Evolutionary conservation across 192 early-diverging fungal species (phyloP).

Genomic region (Rhizophagus sp.): DNA sequence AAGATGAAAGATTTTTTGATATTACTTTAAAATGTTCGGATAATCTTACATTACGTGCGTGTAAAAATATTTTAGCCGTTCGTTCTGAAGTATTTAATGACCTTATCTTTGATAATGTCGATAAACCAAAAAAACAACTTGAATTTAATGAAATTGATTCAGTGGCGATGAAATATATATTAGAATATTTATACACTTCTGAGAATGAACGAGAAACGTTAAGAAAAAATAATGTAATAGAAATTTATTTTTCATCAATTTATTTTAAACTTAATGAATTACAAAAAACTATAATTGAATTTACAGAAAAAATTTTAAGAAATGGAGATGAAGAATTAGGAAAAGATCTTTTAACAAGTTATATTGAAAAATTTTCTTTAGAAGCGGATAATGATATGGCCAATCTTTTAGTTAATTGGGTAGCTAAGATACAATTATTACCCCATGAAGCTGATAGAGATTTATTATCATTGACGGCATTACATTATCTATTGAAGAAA

Average conservation of each 20-base stretch:
- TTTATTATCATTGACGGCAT: neutral
- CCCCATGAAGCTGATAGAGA: neutral
- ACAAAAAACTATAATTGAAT: neutral
- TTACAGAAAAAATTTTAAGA: neutral
- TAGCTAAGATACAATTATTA: neutral
- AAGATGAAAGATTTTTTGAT: neutral
- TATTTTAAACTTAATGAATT: neutral
- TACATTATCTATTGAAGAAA: neutral
- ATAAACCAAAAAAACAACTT: too few relatives aligned
- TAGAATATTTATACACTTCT: conserved; percentile 2
- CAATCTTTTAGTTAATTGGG: neutral
- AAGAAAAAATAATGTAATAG: neutral
- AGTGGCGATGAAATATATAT: neutral
- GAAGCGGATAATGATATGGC: neutral
- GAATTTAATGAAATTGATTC: neutral
- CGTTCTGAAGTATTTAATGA: neutral
- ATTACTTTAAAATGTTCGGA: neutral
- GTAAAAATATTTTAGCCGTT: neutral
- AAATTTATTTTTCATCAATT: neutral
- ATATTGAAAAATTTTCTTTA: neutral
- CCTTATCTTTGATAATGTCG: neutral
- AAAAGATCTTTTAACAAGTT: neutral
- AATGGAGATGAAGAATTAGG: neutral
- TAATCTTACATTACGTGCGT: neutral
- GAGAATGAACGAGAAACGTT: neutral